Evolutionary conservation across 2,329 filamentous ascomycete genomes (phyloP).

Genomic region (Aspergillus calidoustus): DNA sequence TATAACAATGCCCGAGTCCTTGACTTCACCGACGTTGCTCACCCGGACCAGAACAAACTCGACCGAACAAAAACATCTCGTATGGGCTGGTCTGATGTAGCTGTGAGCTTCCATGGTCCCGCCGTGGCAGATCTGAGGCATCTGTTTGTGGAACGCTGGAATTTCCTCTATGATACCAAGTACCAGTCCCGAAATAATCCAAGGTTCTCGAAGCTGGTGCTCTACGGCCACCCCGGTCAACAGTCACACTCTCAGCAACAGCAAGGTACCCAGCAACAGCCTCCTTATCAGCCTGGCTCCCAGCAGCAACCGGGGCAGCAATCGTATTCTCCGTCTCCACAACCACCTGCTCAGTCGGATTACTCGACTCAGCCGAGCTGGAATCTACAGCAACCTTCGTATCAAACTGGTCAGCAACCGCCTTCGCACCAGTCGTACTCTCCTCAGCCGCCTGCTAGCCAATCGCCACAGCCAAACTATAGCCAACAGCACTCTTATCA

Average conservation of each 20-base stretch:
- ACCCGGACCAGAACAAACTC: constrained; percentile 86
- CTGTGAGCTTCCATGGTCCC: constrained; percentile 74
- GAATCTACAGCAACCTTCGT: constrained; percentile 13
- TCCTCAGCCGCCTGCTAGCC: background rate
- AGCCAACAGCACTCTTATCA: background rate
- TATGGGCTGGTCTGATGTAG: constrained; percentile 93
- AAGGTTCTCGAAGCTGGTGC: constrained; percentile 51
- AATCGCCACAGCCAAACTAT: constrained; percentile 4
- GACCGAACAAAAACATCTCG: constrained; percentile 77
- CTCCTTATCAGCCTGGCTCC: constrained; percentile 14
- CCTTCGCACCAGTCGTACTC: constrained; percentile 7
- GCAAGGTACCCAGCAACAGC: constrained; percentile 17
- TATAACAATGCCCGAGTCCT: constrained; percentile 88
- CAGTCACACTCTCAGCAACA: constrained; percentile 21
- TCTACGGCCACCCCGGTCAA: constrained; percentile 36
- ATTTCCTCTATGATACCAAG: constrained; percentile 85
- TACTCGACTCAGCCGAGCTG: background rate
- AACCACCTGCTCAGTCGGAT: background rate
- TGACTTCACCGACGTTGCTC: constrained; percentile 76
- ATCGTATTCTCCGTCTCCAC: constrained; percentile 4
- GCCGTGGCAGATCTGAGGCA: constrained; percentile 74
- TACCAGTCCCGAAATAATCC: constrained; percentile 65
- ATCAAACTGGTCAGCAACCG: constrained; percentile 17
- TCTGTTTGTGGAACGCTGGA: constrained; percentile 88
- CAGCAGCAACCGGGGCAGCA: constrained; percentile 12